Percentiles rank a stretch among this genome's conserved stretches.
phyloP scores from a whole-genome alignment of 768 basidiomycete species.

The Boletus coccyginus region DNA sequence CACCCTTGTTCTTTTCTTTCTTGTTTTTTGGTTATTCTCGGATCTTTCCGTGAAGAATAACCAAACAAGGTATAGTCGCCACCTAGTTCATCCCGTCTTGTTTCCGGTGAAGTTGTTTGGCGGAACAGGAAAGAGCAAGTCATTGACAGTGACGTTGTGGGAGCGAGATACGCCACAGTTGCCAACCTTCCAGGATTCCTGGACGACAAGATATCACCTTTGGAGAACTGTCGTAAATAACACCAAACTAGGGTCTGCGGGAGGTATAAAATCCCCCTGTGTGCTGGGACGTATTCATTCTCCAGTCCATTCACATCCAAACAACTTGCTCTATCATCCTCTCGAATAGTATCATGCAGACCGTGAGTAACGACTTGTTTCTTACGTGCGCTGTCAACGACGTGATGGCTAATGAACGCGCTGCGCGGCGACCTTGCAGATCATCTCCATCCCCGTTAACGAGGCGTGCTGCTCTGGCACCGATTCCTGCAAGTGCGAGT shows the following conservation, averaged over 20 bases:
- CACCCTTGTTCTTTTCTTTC: neutral
- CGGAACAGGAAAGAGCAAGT: neutral
- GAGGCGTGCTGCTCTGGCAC: conserved; percentile 18
- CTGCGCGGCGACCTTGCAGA: neutral
- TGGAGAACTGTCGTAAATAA: neutral
- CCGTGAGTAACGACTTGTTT: neutral
- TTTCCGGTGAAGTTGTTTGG: neutral
- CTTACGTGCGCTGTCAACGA: neutral
- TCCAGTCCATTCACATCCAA: neutral
- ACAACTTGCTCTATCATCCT: neutral
- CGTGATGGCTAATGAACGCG: neutral
- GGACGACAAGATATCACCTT: neutral
- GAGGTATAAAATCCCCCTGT: conserved; percentile 1
- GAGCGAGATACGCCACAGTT: neutral
- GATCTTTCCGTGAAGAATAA: neutral
- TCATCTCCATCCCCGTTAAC: conserved; percentile 14
- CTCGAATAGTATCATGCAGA: conserved; percentile 8
- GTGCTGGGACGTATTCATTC: neutral
- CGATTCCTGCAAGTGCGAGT: conserved; percentile 10
- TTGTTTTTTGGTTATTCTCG: neutral
- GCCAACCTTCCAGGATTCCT: neutral
- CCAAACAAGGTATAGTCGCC: too few relatives aligned
- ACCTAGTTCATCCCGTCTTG: neutral
- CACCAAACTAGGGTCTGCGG: neutral
- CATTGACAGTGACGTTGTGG: neutral